A percentile compares a stretch with the other conserved stretches of the same genome.
phyloP scores from a whole-genome alignment of 2,329 filamentous ascomycete species.

The Tolypocladium paradoxum region DNA sequence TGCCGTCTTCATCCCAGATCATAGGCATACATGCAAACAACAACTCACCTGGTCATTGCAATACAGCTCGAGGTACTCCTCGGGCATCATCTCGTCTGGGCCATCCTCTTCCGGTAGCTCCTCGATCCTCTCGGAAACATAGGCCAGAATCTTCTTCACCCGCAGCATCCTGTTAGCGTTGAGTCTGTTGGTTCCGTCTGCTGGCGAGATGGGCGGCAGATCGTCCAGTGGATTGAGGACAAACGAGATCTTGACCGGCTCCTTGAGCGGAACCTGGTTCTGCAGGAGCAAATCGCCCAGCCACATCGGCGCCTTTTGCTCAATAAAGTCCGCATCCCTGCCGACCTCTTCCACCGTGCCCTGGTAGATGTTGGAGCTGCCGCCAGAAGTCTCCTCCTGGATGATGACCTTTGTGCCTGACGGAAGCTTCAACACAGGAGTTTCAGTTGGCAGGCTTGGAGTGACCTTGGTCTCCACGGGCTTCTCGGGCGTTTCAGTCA shows the following conservation, averaged over 20 bases:
- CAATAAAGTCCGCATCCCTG: constrained; percentile 68
- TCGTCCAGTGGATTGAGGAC: constrained; percentile 69
- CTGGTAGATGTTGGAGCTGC: constrained; percentile 77
- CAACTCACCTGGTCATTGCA: constrained; percentile 76
- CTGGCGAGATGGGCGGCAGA: constrained; percentile 61
- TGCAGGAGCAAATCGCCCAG: constrained; percentile 76
- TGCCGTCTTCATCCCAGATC: not conserved
- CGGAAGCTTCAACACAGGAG: constrained; percentile 65
- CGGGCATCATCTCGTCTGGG: constrained; percentile 56
- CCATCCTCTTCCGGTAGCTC: constrained; percentile 49
- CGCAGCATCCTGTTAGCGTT: constrained; percentile 96
- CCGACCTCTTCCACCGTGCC: constrained; percentile 74
- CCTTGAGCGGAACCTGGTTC: constrained; percentile 75
- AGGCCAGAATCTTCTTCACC: constrained; percentile 86
- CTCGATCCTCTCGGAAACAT: constrained; percentile 88
- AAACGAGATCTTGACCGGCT: constrained; percentile 95
- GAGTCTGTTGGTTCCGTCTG: constrained; percentile 77
- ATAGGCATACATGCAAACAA: too few species aligned
- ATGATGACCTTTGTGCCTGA: constrained; percentile 56
- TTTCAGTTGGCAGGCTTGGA: constrained; percentile 62
- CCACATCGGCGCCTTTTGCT: constrained; percentile 84
- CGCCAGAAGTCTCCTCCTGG: constrained; percentile 56
- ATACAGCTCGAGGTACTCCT: constrained; percentile 91
- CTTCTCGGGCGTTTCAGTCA: constrained; percentile 43
- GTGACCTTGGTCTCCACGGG: constrained; percentile 52